Conservation (phyloP, 2,329 filamentous ascomycete genomes). For the Huntiella bhutanensis region DNA sequence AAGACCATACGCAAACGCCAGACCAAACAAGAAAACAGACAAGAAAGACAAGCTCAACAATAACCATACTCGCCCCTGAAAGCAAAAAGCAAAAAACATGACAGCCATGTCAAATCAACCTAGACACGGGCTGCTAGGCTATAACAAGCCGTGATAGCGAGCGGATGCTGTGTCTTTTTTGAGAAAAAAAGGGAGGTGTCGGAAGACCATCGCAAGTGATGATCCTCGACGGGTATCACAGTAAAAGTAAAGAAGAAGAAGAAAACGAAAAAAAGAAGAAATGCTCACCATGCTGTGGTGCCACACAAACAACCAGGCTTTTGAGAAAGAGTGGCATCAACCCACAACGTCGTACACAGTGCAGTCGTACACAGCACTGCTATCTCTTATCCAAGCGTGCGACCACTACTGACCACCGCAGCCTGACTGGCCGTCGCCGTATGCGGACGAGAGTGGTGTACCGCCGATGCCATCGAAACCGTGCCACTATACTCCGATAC, state of each 20-base stretch:
- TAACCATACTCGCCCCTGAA: no score
- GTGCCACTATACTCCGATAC: background rate
- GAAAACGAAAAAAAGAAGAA: constrained; percentile 9
- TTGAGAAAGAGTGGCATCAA: background rate
- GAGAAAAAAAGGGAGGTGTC: constrained; percentile 8
- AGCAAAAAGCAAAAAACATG: background rate
- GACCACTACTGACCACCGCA: constrained; percentile 34
- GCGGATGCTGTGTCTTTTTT: constrained; percentile 9
- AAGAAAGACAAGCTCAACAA: constrained; percentile 4
- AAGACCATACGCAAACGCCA: constrained; percentile 19
- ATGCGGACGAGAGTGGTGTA: constrained; percentile 1
- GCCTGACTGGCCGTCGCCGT: constrained; percentile 20
- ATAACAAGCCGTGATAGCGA: background rate
- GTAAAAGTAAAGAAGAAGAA: constrained; percentile 6
- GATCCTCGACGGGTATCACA: constrained; percentile 10
- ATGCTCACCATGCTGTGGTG: constrained; percentile 13
- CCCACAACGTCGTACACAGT: background rate
- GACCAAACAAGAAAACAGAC: constrained; percentile 17
- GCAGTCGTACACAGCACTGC: background rate
- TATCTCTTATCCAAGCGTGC: constrained; percentile 27
- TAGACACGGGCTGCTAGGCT: background rate
- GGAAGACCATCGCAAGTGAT: constrained; percentile 2
- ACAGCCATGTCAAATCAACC: background rate
- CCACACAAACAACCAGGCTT: constrained; percentile 1
- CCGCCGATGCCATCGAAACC: constrained; percentile 1